Percentiles rank a stretch among this genome's conserved stretches.
phyloP scores from a whole-genome alignment of 2,329 filamentous ascomycete species.

The Chalaropsis ovoidea region DNA sequence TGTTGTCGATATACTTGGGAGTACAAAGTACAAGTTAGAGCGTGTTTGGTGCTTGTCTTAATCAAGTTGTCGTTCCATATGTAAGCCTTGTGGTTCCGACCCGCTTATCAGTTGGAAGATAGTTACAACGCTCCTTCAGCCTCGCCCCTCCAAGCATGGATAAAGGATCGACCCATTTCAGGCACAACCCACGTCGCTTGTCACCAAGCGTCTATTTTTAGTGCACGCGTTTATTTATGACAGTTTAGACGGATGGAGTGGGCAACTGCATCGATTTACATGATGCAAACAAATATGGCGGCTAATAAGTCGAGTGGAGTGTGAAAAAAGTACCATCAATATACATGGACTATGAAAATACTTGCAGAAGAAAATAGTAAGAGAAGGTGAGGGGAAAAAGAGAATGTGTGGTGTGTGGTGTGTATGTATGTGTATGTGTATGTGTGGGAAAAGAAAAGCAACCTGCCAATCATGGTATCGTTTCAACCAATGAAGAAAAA shows the following conservation, averaged over 20 bases:
- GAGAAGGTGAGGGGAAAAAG: neutral
- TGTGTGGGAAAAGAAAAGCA: conserved; percentile 4
- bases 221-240: conserved; percentile 5
- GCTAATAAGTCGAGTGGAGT: neutral
- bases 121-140: neutral
- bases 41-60: neutral
- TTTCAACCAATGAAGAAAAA: conserved; percentile 5
- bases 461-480: neutral
- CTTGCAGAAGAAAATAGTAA: neutral
- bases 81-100: neutral
- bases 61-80: neutral
- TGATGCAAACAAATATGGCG: neutral
- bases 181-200: neutral
- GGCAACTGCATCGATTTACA: neutral
- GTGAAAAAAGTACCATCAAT: conserved; percentile 2
- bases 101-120: neutral
- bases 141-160: neutral
- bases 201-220: neutral
- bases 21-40: neutral
- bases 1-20: neutral
- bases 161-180: conserved; percentile 14
- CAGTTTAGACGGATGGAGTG: neutral
- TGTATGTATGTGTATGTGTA: neutral
- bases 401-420: neutral
- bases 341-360: conserved; percentile 10